Conservation (phyloP, 1,139 yeast genomes). For the Taphrina populina region DNA sequence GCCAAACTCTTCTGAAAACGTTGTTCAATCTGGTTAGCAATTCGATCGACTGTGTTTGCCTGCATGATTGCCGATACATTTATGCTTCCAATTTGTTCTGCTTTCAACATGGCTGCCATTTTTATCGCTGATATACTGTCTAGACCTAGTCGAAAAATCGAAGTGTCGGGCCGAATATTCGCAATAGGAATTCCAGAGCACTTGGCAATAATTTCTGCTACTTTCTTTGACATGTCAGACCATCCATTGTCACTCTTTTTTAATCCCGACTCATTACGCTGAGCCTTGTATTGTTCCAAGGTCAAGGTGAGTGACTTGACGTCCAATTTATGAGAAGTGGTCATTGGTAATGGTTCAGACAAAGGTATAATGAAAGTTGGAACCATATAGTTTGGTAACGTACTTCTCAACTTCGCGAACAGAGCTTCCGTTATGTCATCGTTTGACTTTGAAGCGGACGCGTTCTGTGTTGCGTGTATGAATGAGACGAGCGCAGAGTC, state of each 20-base stretch:
- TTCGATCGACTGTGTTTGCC: constrained; percentile 1
- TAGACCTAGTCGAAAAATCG: constrained; percentile 39
- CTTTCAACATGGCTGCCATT: constrained; percentile 16
- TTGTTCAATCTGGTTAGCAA: neutral
- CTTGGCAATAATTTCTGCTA: constrained; percentile 35
- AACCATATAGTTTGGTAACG: constrained; percentile 40
- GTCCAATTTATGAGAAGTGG: constrained; percentile 38
- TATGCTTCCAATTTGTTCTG: neutral
- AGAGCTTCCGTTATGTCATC: constrained; percentile 2
- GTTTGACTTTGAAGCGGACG: neutral
- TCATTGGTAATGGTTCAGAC: constrained; percentile 35
- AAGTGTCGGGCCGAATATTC: constrained; percentile 22
- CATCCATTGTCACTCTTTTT: neutral
- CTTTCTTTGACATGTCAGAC: constrained; percentile 4
- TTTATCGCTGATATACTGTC: constrained; percentile 40
- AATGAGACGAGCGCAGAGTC: constrained; percentile 14
- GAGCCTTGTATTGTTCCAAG: neutral
- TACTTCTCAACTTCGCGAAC: neutral
- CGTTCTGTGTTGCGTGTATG: neutral
- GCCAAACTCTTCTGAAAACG: neutral
- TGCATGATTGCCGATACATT: constrained; percentile 22
- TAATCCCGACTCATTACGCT: neutral
- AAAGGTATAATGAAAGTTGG: constrained; percentile 37
- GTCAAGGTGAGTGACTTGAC: constrained; percentile 24
- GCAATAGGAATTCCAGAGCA: constrained; percentile 4